Percentiles rank a stretch among this genome's conserved stretches.
Evolutionary conservation across 495 filamentous ascomycete species (phyloP).

Genomic region (Parathielavia appendiculata): DNA sequence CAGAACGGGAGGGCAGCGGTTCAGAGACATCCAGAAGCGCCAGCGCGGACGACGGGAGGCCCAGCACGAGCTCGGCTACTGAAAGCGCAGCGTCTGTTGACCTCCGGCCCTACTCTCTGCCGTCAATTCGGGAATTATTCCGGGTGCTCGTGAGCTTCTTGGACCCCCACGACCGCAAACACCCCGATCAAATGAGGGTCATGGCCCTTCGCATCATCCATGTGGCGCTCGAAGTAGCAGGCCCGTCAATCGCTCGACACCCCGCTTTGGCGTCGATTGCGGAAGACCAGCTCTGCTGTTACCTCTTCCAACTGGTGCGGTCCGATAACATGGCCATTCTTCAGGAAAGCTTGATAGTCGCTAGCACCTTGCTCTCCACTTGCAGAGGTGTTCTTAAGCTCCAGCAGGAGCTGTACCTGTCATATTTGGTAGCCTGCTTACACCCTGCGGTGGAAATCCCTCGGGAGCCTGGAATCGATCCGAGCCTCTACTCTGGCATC

Average conservation of each 20-base stretch:
- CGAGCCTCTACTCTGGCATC: constrained; percentile 86
- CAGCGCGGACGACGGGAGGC: constrained; percentile 23
- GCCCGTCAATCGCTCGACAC: constrained; percentile 91
- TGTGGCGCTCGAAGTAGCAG: constrained; percentile 93
- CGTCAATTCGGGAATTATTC: constrained; percentile 90
- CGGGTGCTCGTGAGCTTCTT: constrained; percentile 91
- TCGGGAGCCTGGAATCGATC: constrained; percentile 81
- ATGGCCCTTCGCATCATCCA: constrained; percentile 98
- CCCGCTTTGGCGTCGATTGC: constrained; percentile 82
- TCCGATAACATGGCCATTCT: constrained; percentile 93
- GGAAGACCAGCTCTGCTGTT: constrained; percentile 87
- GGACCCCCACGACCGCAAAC: constrained; percentile 85
- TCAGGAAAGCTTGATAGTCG: constrained; percentile 84
- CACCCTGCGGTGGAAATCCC: constrained; percentile 92
- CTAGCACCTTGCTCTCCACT: constrained; percentile 83
- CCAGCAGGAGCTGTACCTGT: constrained; percentile 94
- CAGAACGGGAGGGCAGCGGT: constrained; percentile 32
- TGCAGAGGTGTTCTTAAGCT: constrained; percentile 90
- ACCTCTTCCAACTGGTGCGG: constrained; percentile 93
- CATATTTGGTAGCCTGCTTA: constrained; percentile 88
- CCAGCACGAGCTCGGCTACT: constrained; percentile 30
- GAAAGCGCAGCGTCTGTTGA: constrained; percentile 47
- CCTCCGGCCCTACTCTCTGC: constrained; percentile 84
- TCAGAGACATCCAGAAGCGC: constrained; percentile 21
- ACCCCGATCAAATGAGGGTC: constrained; percentile 90